Evolutionary conservation across 1,284 basidiomycete genomes (phyloP), one percentile per base, ranked within the genome.

Genomic region (Laetiporus sulphureus): DNA sequence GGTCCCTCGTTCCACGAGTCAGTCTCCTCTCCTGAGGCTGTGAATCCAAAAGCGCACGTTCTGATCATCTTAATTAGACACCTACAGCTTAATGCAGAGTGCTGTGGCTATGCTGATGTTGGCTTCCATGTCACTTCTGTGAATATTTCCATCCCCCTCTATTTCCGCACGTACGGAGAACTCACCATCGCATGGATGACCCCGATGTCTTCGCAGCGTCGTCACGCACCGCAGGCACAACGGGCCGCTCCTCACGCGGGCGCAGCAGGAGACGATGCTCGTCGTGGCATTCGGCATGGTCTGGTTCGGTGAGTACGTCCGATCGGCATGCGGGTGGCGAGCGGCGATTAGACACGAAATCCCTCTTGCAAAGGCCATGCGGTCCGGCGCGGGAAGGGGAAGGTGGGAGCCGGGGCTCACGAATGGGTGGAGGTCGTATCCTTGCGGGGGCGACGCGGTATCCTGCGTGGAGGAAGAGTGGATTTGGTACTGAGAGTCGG

Each of bases 401-500:
- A 11, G 41, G 49, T 33, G 47, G 43, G 55, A 57, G 19, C 55
- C 62, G 13, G 57, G 67, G 12, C 51, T 57, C 42, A 58, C 64
- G 33, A 56, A 41, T n/a, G 58, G 60, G 32, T 53, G 56, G 24
- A 57, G 59, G 50, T 64, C 73, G 33, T 72, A 74, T 59, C 72
- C 73, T 4, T 85, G 83, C 58, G 64, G 64, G 41, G 65, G 65
- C 34, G 74, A 79, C 46, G 78, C 78, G 44, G 64, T 68, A 27
- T 77, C 82, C 50, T 87, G 83, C 52, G 68, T 83, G 21, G 72
- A 81, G 12, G 84, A 87, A 53, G 84, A 87, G 55, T 87, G 77
- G 67, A 70, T 68, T 16, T 84, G 72, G 63, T 82, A 67, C 54
- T 83, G 47, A 60, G 20, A 13, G 12, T 5, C 38, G 25, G 22